Evolutionary conservation across 1,139 yeast species (phyloP), one percentile per base, ranked within the genome.

Genomic region (Geotrichum cucujoidarum): DNA sequence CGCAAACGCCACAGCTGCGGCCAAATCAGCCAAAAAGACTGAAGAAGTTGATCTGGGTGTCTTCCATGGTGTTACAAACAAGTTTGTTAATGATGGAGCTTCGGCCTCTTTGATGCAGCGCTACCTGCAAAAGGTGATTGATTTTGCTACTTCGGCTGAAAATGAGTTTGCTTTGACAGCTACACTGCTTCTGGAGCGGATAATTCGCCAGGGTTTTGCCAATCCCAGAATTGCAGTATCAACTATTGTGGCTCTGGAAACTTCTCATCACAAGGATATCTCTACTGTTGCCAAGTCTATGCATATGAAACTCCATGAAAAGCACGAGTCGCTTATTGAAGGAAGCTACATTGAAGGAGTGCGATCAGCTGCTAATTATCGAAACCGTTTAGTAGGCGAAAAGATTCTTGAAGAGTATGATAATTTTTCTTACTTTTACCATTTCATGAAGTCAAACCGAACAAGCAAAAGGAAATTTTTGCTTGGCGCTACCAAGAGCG

Each of bases 91-190:
- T 55, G 94, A 86, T 60, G 84, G 88, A 14, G 78, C 85, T 0
- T 82, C 92, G 60, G 77, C 90, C 0, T 80, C 86, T 0, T 59
- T 87, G 11, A 82, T 80, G 17, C 88, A 86, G 51, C 68, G 87
- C 43, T 85, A 80, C 57, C 64, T 82, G 46, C 63, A 63, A 1
- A 62, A 65, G 5, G 71, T 83, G 4, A 64, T 83, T 30, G 64
- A 66, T 2, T 62, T 80, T 24, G 78, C 88, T 52, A 60, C 76
- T 2, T 61, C 66, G 1, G 74, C 74, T 17, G 74, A 77, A 36
- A 70, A 72, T 1, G 68, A 67, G 3, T 65, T 67, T 37, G 75
- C 87, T 0, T 60, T 67, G 37, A 59, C 72, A 2, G 78, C 85
- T 1, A 72, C 82, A 6, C 69, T 73, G 34, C 77, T 81, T 54